Base-by-base conservation (phyloP, 2,329 filamentous ascomycete genomes). In the Ophiocordyceps sinensis region DNA sequence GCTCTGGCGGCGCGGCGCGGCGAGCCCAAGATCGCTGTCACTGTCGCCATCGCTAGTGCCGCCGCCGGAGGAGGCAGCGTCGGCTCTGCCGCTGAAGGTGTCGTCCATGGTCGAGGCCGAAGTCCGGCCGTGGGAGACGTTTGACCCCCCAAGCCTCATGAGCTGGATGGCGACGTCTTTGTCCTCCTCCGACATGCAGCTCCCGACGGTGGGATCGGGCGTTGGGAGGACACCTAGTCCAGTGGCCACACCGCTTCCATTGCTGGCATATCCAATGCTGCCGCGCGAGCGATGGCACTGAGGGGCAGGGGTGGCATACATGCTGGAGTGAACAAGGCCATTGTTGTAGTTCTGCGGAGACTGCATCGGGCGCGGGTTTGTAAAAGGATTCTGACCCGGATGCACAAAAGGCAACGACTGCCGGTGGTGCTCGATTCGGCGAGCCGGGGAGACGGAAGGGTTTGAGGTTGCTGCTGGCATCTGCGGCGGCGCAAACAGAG, bases 381-480 rank as follows among this genome's bases (percentile, higher is more conserved):
- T 75, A 57, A 91, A 93, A 6, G 83, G 82, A 52, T 87, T 84
- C 53, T 91, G 85, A 39, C 77, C 77, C 26, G 79, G 76, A 51
- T 79, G 77, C 39, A 82, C 74, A 56, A 85, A 93, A 4, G 86
- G 83, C 67, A 94, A 56, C 58, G 79, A 59, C 57, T 81, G 66
- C 66, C 85, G 68, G 67, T 82, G 61, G 65, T 84, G 66, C 64
- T 84, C 74, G 62, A 82, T 70, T 39, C 86, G 84, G 54, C 89
- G 82, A 56, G 87, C 85, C 45, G 89, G 89, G 26, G 89, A 96
- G 40, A 94, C 83, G 17, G 89, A 96, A n/a, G 88, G 89, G 53
- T 89, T 87, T n/a, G 89, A 95, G n/a, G 85, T 83, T 39, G 86
- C 82, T 50, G 89, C 83, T 38, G 89, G 89, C 65, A 95, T 88